Percentiles rank a stretch among this genome's conserved stretches.
These are phyloP conservation scores for Cystobasidium slooffiae DNA, from an alignment of 1,284 basidiomycete genomes.

Conservation along the genomic window DNA sequence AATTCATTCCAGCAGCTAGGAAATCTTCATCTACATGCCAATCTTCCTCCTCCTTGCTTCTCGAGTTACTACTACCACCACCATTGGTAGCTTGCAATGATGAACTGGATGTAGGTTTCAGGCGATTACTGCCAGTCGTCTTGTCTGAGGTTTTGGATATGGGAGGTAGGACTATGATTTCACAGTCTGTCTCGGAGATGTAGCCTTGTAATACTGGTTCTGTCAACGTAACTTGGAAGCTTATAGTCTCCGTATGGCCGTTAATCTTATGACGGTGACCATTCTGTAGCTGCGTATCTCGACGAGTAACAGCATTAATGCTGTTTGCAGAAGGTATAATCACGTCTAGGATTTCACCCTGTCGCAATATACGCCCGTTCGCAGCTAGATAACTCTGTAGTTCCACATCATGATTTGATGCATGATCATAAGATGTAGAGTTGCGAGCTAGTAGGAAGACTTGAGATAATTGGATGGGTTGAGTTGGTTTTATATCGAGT, in stretches of 20 bases:
- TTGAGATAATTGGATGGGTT: constrained; percentile 25
- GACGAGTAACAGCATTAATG: too few relatives aligned
- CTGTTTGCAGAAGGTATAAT: neutral
- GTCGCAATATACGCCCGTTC: constrained; percentile 46
- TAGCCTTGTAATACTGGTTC: constrained; percentile 76
- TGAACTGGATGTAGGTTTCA: too few relatives aligned
- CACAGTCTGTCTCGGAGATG: constrained; percentile 63
- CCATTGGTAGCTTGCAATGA: too few relatives aligned
- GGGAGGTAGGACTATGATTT: constrained; percentile 64
- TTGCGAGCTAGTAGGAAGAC: constrained; percentile 29
- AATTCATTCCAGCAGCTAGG: constrained; percentile 63
- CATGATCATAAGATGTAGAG: constrained; percentile 7
- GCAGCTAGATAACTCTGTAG: constrained; percentile 31
- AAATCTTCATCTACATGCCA: constrained; percentile 71
- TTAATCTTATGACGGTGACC: neutral
- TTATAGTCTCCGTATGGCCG: constrained; percentile 7
- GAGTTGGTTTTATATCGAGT: constrained; percentile 16
- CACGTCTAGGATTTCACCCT: constrained; percentile 43
- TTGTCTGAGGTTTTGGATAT: constrained; percentile 35
- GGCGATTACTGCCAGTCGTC: too few relatives aligned
- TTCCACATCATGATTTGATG: constrained; percentile 6
- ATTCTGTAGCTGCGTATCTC: neutral
- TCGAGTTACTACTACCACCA: neutral
- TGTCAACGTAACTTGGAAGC: constrained; percentile 55
- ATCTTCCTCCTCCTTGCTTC: constrained; percentile 56